Evolutionary conservation across 148 eudicot genomes (phyloP), one percentile per base, ranked within the genome.

Genomic region (Rhododendron mucronatum): DNA sequence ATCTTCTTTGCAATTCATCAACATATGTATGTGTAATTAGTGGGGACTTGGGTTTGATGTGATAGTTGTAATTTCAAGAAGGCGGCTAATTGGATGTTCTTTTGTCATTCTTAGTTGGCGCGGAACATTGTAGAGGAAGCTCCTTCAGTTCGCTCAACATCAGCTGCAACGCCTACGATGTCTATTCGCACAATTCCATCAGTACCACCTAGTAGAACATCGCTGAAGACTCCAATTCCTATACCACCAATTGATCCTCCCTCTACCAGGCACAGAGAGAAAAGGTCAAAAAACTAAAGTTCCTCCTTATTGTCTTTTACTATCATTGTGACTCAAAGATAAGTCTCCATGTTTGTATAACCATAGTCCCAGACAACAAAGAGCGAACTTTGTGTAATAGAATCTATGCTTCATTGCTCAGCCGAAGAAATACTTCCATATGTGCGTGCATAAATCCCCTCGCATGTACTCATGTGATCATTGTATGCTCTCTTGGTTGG

Each of bases 201-300:
- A 78, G 91, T 84, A 57, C 95, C 92, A 35, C 91, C 94, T 35
- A 86, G 91, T 67, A 92, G 89, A 88, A 78, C 91, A 18, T 87
- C 94, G 41, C 37, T 94, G 71, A 94, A 86, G 87, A 91, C 96
- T 80, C 95, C 95, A 9, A 89, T 88, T 81, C 73, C 92, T 50
- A 88, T 94, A 59, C 94, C 96, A 28, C 92, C 98, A n/a, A 87
- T 93, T 83, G 97, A 97, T 57, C 92, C 98, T 87, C 94, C 98
- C 30, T 87, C 86, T 84, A 86, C 83, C 37, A 92, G 87, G 83
- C 84, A 84, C 67, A 90, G 92, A 87, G 95, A 94, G 21, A 95
- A 91, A 89, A 95, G 98, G 99, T 93, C 85, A 84, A 57, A 1
- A 78, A 23, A 12, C 16, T 28, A 71, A 71, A 30, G 15, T 71